A percentile compares a stretch with the other conserved stretches of the same genome.
These are phyloP conservation scores for Mucor mucedo DNA, from an alignment of 371 early-diverging fungal species.

Conservation along the genomic window DNA sequence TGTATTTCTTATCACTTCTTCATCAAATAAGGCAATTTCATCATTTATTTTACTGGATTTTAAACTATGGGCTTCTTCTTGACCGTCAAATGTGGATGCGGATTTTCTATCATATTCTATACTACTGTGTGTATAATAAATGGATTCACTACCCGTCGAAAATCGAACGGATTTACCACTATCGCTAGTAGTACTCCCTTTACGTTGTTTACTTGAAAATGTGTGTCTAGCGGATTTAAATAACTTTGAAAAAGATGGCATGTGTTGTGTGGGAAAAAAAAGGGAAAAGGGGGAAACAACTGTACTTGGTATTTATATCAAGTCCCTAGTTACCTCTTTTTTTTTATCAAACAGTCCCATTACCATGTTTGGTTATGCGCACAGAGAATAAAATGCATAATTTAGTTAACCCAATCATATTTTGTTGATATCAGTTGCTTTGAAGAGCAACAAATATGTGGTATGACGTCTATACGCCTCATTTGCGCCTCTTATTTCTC, in stretches of 20 bases:
- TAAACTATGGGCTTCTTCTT: constrained; percentile 20
- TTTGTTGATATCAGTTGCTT: no score
- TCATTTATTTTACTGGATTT: constrained; percentile 11
- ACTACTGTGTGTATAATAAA: constrained; percentile 32
- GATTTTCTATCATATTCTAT: constrained; percentile 33
- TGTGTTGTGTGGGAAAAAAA: neutral
- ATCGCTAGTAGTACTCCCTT: constrained; percentile 2
- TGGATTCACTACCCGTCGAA: constrained; percentile 11
- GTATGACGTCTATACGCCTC: no score
- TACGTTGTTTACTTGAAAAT: constrained; percentile 15
- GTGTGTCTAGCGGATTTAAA: constrained; percentile 22
- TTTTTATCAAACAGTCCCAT: no score
- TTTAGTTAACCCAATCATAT: no score
- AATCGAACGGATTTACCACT: constrained; percentile 29
- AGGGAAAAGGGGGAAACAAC: neutral
- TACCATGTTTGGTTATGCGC: no score
- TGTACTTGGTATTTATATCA: neutral
- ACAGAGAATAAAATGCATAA: no score
- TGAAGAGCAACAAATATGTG: no score
- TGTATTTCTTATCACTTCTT: constrained; percentile 35
- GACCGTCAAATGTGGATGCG: neutral
- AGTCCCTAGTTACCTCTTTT: no score
- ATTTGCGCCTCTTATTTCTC: no score
- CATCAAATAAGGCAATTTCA: constrained; percentile 20
- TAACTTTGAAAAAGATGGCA: constrained; percentile 27